phyloP scores from a whole-genome alignment of 148 eudicot genomes.

The Vaccinium myrtillus region DNA sequence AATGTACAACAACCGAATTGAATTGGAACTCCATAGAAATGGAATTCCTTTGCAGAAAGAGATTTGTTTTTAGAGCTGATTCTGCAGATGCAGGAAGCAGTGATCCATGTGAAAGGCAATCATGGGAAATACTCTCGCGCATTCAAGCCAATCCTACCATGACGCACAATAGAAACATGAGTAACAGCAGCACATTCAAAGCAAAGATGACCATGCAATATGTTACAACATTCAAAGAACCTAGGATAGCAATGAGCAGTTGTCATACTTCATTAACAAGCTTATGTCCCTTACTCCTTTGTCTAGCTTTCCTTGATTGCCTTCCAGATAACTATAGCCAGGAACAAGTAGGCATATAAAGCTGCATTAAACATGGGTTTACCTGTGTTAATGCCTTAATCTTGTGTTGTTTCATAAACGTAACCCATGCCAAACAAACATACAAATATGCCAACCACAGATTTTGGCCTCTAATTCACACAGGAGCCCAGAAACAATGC shows the following conservation, averaged over 20 bases:
- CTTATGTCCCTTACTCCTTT: neutral
- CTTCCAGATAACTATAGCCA: neutral
- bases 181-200: neutral
- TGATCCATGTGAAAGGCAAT: neutral
- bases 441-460: neutral
- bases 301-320: neutral
- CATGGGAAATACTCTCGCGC: neutral
- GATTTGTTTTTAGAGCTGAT: neutral
- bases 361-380: neutral
- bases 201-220: neutral
- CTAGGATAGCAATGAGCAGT: neutral
- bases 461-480: conserved; percentile 4
- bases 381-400: neutral
- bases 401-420: neutral
- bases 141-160: neutral
- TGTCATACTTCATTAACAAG: neutral
- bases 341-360: neutral
- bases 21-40: neutral
- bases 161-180: neutral
- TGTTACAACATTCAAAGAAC: neutral
- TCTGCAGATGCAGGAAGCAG: neutral
- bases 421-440: neutral
- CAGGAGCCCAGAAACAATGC: neutral
- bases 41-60: neutral
- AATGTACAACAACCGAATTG: neutral